Base-by-base conservation (phyloP, 768 basidiomycete genomes). In the Suillus sp. region DNA sequence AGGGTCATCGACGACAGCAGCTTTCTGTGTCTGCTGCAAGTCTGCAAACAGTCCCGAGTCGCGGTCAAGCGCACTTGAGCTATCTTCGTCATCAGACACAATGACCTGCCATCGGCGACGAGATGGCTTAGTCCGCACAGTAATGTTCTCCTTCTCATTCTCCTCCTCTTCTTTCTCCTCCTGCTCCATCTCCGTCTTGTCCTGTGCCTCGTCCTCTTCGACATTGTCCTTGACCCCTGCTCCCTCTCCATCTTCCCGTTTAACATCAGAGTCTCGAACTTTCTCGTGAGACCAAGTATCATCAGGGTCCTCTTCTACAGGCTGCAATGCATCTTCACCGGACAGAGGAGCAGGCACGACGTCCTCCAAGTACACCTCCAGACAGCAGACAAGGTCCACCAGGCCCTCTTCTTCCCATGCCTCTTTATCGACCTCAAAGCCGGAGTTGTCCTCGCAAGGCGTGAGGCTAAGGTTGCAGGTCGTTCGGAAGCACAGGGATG, bases 391-490 rank as follows among this genome's bases (percentile, higher is more conserved):
- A 56, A 56, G 55, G 22, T 56, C 55, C 37, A 37, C 10, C 25
- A 56, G 25, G 9, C 37, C 37, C 9, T 56, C 55, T 56, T 56
- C 35, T 27, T 56, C 55, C 55, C 55, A 56, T 25, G 55, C 55
- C 8, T 56, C 35, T 38, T 27, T 22, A 56, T 56, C 55, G 9
- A 56, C 55, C 37, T 56, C 55, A 38, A 38, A 56, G 16, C 25
- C 37, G 3, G 37, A 38, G 25, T 37, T 22, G 1, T 16, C 25
- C 16, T 56, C 4, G 16, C 16, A 25, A 25, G 16, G 34, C 5
- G 22, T 6, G 2, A 9, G 25, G 55, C 55, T 25, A 56, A 56
- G 55, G 37, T 56, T 56, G 55, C 55, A 56, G 14, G 37, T 37
- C 35, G 55, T 56, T 56, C 35, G 37, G 37, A 56, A 56, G 22